Evolutionary conservation across 2,329 filamentous ascomycete genomes (phyloP).

Genomic region (Cryphonectria nitschkei): DNA sequence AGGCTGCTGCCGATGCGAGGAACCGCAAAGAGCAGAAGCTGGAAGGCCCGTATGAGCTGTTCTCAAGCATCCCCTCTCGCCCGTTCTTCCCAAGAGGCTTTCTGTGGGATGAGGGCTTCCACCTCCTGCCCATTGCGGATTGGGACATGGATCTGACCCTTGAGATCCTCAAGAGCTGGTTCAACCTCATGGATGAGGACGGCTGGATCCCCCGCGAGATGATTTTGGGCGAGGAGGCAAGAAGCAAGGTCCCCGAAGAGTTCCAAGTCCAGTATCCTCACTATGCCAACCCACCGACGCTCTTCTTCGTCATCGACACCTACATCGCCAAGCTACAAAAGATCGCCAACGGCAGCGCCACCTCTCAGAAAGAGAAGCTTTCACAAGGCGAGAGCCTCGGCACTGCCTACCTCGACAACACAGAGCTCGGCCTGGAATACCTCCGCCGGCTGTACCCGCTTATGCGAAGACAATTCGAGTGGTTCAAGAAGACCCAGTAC

Average conservation of each 20-base stretch:
- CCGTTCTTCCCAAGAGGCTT: constrained; percentile 97
- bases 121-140: constrained; percentile 86
- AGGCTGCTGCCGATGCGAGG: constrained; percentile 82
- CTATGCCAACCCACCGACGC: constrained; percentile 94
- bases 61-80: constrained; percentile 86
- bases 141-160: constrained; percentile 90
- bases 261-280: constrained; percentile 97
- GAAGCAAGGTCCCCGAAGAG: constrained; percentile 90
- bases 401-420: constrained; percentile 68
- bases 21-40: constrained; percentile 67
- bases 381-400: constrained; percentile 53
- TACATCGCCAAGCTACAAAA: constrained; percentile 79
- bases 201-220: constrained; percentile 98
- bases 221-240: constrained; percentile 87
- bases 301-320: constrained; percentile 85
- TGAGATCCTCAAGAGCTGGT: constrained; percentile 94
- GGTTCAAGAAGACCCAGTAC: constrained; percentile 91
- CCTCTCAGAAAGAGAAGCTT: constrained; percentile 48
- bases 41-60: constrained; percentile 86
- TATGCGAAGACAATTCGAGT: constrained; percentile 86
- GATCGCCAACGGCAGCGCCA: constrained; percentile 50
- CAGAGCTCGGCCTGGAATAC: constrained; percentile 69
- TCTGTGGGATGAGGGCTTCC: constrained; percentile 97
- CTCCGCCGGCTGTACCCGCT: constrained; percentile 81
- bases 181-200: constrained; percentile 92